A percentile compares a stretch with the other conserved stretches of the same genome.
These are phyloP conservation scores for Penicillium nucicola DNA, from an alignment of 495 filamentous ascomycete genomes.

Conservation along the genomic window DNA sequence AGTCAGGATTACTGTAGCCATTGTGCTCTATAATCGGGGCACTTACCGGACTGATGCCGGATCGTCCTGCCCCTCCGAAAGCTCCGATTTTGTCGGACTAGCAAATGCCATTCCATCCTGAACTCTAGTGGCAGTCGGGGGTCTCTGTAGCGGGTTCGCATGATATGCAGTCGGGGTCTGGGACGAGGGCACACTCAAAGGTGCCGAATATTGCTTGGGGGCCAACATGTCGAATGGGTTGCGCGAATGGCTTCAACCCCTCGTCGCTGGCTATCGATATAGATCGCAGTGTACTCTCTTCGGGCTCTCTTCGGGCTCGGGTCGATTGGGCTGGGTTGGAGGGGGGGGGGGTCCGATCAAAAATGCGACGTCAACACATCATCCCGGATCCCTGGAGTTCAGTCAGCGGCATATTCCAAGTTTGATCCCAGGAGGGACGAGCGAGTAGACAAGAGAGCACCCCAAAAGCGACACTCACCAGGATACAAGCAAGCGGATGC, in stretches of 20 bases:
- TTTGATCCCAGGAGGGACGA: neutral
- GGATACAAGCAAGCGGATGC: neutral
- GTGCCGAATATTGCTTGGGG: slow-evolving; percentile 72
- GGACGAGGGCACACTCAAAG: slow-evolving; percentile 55
- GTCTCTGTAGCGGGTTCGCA: slow-evolving; percentile 44
- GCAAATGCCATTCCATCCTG: slow-evolving; percentile 65
- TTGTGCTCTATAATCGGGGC: neutral
- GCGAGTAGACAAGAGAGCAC: neutral
- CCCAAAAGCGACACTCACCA: slow-evolving; percentile 4
- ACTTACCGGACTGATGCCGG: slow-evolving; percentile 58
- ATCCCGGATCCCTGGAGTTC: slow-evolving; percentile 5
- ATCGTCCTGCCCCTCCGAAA: slow-evolving; percentile 71
- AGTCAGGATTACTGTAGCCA: slow-evolving; percentile 16
- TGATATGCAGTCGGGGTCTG: slow-evolving; percentile 54
- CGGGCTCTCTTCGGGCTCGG: slow-evolving; percentile 6
- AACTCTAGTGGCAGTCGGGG: slow-evolving; percentile 50
- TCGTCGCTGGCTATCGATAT: neutral
- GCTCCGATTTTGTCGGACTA: slow-evolving; percentile 92
- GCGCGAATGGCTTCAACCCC: neutral
- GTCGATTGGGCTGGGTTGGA: slow-evolving; percentile 5
- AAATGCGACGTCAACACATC: slow-evolving; percentile 17
- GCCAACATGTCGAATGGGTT: slow-evolving; percentile 65
- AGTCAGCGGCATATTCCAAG: slow-evolving; percentile 9
- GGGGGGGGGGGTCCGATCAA: slow-evolving; percentile 5
- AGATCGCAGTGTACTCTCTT: slow-evolving; percentile 11